Percentiles rank a stretch among this genome's conserved stretches.
These are phyloP conservation scores for Spatholobus suberectus DNA, from an alignment of 306 rosid species.

Conservation along the genomic window DNA sequence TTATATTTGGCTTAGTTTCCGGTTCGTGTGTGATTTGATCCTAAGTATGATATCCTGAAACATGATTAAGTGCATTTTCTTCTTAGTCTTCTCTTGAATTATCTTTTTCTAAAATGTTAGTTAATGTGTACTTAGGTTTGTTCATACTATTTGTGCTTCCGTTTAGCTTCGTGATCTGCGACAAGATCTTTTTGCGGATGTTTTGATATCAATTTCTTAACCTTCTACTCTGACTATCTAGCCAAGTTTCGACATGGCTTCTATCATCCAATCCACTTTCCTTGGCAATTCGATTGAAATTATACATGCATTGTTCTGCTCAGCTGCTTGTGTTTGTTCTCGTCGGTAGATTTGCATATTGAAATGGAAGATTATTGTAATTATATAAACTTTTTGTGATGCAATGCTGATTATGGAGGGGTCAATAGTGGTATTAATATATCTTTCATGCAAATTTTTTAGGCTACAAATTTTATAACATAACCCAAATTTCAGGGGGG, in stretches of 20 bases:
- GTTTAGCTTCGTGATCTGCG: not conserved
- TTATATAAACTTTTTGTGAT: not conserved
- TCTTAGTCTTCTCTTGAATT: not conserved
- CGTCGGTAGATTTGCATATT: not conserved
- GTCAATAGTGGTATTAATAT: not conserved
- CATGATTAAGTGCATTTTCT: too few relatives aligned
- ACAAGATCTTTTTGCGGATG: not conserved
- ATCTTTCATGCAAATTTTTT: not conserved
- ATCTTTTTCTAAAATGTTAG: not conserved
- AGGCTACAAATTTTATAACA: not conserved
- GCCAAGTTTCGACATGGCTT: not conserved
- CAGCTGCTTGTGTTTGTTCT: slow-evolving; percentile 4
- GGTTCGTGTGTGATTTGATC: too few relatives aligned
- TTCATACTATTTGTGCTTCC: not conserved
- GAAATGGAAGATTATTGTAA: not conserved
- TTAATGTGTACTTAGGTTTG: not conserved
- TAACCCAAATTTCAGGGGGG: slow-evolving; percentile 58
- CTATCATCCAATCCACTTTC: not conserved
- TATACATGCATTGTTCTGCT: not conserved
- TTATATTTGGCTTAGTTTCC: too few relatives aligned
- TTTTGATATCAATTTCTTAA: not conserved
- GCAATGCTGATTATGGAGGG: not conserved
- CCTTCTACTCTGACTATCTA: not conserved
- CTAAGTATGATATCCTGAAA: too few relatives aligned
- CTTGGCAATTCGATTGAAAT: not conserved